Conservation (phyloP, 768 basidiomycete species). For the Termitomyces sp. region DNA sequence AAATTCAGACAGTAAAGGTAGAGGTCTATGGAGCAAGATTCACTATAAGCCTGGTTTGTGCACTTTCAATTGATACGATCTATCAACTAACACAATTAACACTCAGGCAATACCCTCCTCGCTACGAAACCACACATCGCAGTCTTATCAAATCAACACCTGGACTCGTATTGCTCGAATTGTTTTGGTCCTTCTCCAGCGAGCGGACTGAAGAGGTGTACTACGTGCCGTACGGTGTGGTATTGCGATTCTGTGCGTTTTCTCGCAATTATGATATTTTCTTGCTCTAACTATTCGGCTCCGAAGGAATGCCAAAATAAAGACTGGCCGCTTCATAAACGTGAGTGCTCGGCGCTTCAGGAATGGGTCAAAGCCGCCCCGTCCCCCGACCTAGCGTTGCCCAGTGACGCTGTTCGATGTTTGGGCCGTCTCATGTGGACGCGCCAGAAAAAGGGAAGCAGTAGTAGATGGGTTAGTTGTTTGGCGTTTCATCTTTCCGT, state of each 20-base stretch:
- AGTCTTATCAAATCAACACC: slow-evolving; percentile 58
- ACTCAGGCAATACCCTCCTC: slow-evolving; percentile 58
- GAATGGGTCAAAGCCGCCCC: slow-evolving; percentile 52
- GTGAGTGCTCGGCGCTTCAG: slow-evolving; percentile 71
- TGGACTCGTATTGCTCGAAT: slow-evolving; percentile 64
- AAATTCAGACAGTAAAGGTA: slow-evolving; percentile 31
- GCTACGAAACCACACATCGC: slow-evolving; percentile 54
- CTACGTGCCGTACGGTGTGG: slow-evolving; percentile 60
- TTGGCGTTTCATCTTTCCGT: neutral
- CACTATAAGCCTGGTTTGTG: slow-evolving; percentile 33
- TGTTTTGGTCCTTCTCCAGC: slow-evolving; percentile 46
- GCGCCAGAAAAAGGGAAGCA: slow-evolving; percentile 49
- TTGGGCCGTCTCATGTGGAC: slow-evolving; percentile 74
- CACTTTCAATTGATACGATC: neutral
- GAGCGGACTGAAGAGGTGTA: slow-evolving; percentile 61
- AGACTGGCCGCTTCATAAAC: slow-evolving; percentile 75
- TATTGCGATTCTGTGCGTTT: slow-evolving; percentile 74
- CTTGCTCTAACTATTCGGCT: neutral
- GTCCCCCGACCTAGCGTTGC: slow-evolving; percentile 43
- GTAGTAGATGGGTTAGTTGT: slow-evolving; percentile 53
- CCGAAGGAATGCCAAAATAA: slow-evolving; percentile 61
- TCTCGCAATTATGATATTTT: neutral
- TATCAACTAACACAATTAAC: neutral
- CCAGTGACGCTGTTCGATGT: slow-evolving; percentile 77
- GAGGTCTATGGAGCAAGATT: slow-evolving; percentile 42